Evolutionary conservation across 2,329 filamentous ascomycete genomes (phyloP).

Genomic region (Aspergillus quadricinctus): DNA sequence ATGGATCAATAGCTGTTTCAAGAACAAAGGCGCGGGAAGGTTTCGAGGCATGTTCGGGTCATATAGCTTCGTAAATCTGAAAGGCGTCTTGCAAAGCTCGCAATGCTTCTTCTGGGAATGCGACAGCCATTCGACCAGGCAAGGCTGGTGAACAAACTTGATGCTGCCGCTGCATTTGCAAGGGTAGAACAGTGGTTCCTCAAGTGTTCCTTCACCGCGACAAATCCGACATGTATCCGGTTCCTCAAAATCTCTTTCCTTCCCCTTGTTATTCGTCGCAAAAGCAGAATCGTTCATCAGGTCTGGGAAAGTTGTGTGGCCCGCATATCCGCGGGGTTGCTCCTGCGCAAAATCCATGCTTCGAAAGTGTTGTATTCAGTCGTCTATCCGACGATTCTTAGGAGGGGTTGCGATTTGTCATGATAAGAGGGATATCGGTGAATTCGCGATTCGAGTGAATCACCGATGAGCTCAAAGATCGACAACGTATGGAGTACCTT

Average conservation of each 20-base stretch:
- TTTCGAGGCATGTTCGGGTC: constrained; percentile 85
- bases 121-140: constrained; percentile 96
- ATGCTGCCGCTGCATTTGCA: constrained; percentile 99
- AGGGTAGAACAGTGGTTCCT: constrained; percentile 90
- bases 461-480: background rate
- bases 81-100: constrained; percentile 97
- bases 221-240: constrained; percentile 95
- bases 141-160: constrained; percentile 96
- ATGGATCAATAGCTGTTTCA: constrained; percentile 73
- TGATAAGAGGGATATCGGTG: constrained; percentile 6
- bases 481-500: background rate
- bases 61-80: constrained; percentile 97
- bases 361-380: constrained; percentile 9
- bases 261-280: constrained; percentile 37
- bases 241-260: constrained; percentile 45
- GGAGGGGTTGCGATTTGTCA: constrained; percentile 22
- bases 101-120: constrained; percentile 99
- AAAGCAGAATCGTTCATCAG: constrained; percentile 56
- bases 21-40: constrained; percentile 75
- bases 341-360: constrained; percentile 27
- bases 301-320: constrained; percentile 37
- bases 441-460: background rate
- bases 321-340: constrained; percentile 18
- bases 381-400: constrained; percentile 14
- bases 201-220: constrained; percentile 74